These are phyloP conservation scores for Pseudogymnoascus sp. DNA, from an alignment of 2,329 filamentous ascomycete species.

Conservation along the genomic window DNA sequence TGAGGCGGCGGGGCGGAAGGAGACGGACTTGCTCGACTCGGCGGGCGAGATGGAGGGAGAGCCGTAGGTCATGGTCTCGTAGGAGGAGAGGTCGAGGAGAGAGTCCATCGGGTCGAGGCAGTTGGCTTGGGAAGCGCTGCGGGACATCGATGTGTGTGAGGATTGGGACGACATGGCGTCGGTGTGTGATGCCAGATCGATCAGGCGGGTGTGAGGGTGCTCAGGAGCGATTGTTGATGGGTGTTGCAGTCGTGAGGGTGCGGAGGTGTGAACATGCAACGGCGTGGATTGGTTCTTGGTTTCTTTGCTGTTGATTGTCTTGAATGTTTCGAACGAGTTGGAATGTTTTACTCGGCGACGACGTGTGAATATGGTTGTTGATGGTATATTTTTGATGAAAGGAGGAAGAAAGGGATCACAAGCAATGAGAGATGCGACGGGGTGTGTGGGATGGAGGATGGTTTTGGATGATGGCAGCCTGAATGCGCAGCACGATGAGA, in stretches of 20 bases:
- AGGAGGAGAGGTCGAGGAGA: conserved; percentile 53
- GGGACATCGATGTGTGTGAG: conserved; percentile 8
- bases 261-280: background rate
- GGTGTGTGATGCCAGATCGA: background rate
- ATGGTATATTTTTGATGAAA: background rate
- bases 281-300: background rate
- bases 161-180: conserved; percentile 10
- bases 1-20: conserved; percentile 41
- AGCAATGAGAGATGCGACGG: background rate
- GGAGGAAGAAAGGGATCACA: background rate
- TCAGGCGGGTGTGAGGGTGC: background rate
- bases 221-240: background rate
- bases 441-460: conserved; percentile 1
- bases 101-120: conserved; percentile 40
- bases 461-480: conserved; percentile 5
- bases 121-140: conserved; percentile 18
- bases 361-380: background rate
- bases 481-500: conserved; percentile 1
- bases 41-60: conserved; percentile 53
- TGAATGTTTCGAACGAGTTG: background rate
- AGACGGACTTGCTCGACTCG: conserved; percentile 44
- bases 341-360: background rate
- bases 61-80: conserved; percentile 52
- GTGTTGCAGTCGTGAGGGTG: background rate
- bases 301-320: background rate